Evolutionary conservation across 495 filamentous ascomycete species (phyloP), one percentile per base, ranked within the genome.

Genomic region (Rhizodiscina lignyota): DNA sequence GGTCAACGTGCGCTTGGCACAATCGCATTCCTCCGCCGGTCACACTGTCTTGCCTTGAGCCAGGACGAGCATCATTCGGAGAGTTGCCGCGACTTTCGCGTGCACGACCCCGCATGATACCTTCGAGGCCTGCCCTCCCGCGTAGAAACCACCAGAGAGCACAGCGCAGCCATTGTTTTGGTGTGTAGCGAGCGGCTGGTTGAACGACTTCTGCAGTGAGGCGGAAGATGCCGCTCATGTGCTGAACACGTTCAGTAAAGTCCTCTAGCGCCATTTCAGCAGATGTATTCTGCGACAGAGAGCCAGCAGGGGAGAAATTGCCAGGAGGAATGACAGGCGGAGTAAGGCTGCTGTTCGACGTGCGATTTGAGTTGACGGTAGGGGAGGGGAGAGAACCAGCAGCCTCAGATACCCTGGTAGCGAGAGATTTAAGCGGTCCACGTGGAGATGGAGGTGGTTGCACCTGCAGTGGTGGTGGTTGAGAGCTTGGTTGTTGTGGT

Each of bases 61-160:
- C 18, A 10, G 30, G 30, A 13, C 30, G 12, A 18, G 11, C 30
- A 32, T 32, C 30, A 5, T 32, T 18, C 8, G 24, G 52, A 11
- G 61, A 61, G 13, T 60, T 60, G 27, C 42, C 44, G 33, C 45
- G 37, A 30, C 57, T 50, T 8, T 44, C 55, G 36, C 63, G 47
- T 5, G 74, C 67, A 5, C 67, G 67, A 22, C 68, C 67, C 36
- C 80, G 67, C 30, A 84, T 73, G 37, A 73, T 64, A 6, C 56
- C 58, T 56, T 94, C 84, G 32, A 92, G 59, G 4, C 69, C 66
- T 30, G 71, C 65, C 43, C 83, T 72, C 35, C 82, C 85, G 23
- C 66, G 72, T 39, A 91, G 48, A 46, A 92, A 92, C 85, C 85
- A 94, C 85, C 85, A 94, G 2, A 78, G 52, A 13, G 71, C 72